Base-by-base conservation (phyloP, 768 basidiomycete species). In the Solioccasus polychromus region DNA sequence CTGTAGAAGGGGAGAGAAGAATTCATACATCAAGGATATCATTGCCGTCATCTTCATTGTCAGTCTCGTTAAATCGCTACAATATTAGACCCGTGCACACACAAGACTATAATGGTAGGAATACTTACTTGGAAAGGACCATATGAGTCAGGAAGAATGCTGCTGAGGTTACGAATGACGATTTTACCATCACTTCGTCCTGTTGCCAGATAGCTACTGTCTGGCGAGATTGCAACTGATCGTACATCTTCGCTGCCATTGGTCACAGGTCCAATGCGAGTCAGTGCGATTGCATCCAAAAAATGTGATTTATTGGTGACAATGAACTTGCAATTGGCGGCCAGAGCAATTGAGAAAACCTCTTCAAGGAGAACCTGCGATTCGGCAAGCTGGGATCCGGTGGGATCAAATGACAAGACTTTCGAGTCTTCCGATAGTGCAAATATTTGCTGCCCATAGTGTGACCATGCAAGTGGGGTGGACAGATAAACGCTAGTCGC, bases 141-240 rank as follows among this genome's bases (percentile, higher is more conserved):
- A n/a, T n/a, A n/a, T n/a, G n/a, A n/a, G 19, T 67, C 30, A 0
- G 37, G 20, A 22, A 48, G 38, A n/a, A 35, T 25, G 17, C 11
- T 9, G 2, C 19, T 5, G 23, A 48, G 48, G 25, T 26, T 5
- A 17, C 23, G 45, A 17, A 48, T 29, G 11, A 2, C 5, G 19
- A 46, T 19, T 18, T 29, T 32, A 3, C 44, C 44, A 1, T 23
- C 2, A 1, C 1, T 1, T n/a, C 37, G n/a, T 5, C 47, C 47
- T 7, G 22, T 39, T 2, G 47, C 44, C 9, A 46, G 25, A 29
- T 29, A 20, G 6, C 2, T 18, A 9, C 37, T n/a, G n/a, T n/a
- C n/a, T n/a, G n/a, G n/a, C n/a, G n/a, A n/a, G n/a, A n/a, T n/a
- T n/a, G n/a, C n/a, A n/a, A 47, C 28, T 10, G 44, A 39, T 14